Evolutionary conservation across 2,329 filamentous ascomycete genomes (phyloP).

Genomic region (Acrocalymma vagum): DNA sequence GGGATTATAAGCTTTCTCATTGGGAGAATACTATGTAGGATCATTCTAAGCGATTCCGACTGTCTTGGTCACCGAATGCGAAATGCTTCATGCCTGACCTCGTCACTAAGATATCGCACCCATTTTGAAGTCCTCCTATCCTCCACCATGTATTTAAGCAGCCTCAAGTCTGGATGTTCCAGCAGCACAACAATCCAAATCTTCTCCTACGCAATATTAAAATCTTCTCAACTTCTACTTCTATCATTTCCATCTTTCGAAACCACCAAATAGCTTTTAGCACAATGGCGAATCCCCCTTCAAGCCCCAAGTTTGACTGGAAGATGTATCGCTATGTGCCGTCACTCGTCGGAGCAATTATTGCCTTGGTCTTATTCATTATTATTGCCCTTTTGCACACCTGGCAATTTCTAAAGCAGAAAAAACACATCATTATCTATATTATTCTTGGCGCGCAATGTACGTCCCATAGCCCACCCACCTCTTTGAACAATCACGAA

Average conservation of each 20-base stretch:
- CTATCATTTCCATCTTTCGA: neutral
- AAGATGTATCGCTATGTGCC: constrained; percentile 44
- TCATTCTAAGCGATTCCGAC: no score
- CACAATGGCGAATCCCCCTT: constrained; percentile 33
- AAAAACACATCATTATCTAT: constrained; percentile 32
- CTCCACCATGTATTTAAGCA: no score
- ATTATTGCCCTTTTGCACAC: constrained; percentile 30
- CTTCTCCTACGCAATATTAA: neutral
- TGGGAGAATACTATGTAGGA: no score
- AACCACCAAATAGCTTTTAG: neutral
- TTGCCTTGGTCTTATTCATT: constrained; percentile 32
- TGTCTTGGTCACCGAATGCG: no score
- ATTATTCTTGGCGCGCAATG: constrained; percentile 36
- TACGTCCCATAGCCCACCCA: constrained; percentile 15
- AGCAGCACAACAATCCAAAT: no score
- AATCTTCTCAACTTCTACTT: neutral
- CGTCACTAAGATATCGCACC: no score
- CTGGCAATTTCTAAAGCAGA: constrained; percentile 24
- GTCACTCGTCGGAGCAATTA: constrained; percentile 30
- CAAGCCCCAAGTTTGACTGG: constrained; percentile 34
- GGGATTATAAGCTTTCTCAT: constrained; percentile 2
- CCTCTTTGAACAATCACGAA: neutral
- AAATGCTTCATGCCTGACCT: no score
- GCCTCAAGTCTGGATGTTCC: no score
- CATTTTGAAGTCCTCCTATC: no score